Conservation (phyloP, 2,329 filamentous ascomycete genomes). For the Hirsutella rhossiliensis region DNA sequence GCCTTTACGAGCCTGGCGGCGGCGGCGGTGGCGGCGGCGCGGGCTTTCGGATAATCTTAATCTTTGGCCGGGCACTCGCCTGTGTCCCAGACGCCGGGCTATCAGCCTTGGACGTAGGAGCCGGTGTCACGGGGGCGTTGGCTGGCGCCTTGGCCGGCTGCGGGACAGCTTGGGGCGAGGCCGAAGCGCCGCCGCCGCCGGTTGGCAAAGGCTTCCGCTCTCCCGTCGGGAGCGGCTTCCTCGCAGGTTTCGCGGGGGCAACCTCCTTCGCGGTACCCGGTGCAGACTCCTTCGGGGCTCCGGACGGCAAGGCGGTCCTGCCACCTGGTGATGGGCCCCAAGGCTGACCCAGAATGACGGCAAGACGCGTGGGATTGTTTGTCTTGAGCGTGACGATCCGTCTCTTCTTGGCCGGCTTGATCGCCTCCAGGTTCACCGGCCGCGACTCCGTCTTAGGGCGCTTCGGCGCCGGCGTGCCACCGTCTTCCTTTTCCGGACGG, state of each 20-base stretch:
- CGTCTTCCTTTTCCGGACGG: slow-evolving; percentile 24
- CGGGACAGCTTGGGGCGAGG: slow-evolving; percentile 11
- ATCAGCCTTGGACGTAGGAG: slow-evolving; percentile 11
- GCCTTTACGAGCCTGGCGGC: slow-evolving; percentile 1
- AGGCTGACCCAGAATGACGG: slow-evolving; percentile 19
- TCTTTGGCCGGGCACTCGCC: slow-evolving; percentile 18
- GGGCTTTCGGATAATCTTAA: slow-evolving; percentile 26
- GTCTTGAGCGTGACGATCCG: slow-evolving; percentile 26
- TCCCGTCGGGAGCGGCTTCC: slow-evolving; percentile 23
- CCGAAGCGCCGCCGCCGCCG: slow-evolving; percentile 9
- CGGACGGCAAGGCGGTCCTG: slow-evolving; percentile 21
- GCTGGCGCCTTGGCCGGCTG: slow-evolving; percentile 14
- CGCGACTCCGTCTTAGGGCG: slow-evolving; percentile 23
- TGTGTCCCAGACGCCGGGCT: slow-evolving; percentile 13
- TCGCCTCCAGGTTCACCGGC: slow-evolving; percentile 8
- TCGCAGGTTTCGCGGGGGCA: slow-evolving; percentile 20
- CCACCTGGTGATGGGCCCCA: slow-evolving; percentile 9
- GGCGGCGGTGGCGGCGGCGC: slow-evolving; percentile 12
- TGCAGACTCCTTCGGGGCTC: slow-evolving; percentile 13
- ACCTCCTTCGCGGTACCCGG: slow-evolving; percentile 13
- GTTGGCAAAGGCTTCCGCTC: slow-evolving; percentile 21
- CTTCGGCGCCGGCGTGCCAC: slow-evolving; percentile 22
- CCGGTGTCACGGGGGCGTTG: slow-evolving; percentile 9
- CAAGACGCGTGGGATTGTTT: slow-evolving; percentile 20
- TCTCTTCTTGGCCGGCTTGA: slow-evolving; percentile 15